phyloP scores from a whole-genome alignment of 495 filamentous ascomycete genomes.

The Hypoxylon rickii region DNA sequence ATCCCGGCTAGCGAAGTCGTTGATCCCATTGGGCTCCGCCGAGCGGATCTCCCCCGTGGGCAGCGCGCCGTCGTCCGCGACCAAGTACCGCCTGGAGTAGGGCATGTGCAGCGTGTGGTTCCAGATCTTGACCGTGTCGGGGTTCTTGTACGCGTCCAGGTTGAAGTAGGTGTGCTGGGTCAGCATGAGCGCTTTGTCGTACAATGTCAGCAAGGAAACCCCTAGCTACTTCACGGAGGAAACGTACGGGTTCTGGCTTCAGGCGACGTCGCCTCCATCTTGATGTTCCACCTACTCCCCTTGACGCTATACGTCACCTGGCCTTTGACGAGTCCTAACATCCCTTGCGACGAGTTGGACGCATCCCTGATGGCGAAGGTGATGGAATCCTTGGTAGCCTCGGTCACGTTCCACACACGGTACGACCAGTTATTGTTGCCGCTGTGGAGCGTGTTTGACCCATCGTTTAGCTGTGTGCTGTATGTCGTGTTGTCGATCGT shows the following conservation, averaged over 20 bases:
- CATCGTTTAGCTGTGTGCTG: slow-evolving; percentile 57
- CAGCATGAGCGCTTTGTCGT: slow-evolving; percentile 61
- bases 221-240: slow-evolving; percentile 18
- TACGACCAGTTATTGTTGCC: slow-evolving; percentile 65
- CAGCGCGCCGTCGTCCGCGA: slow-evolving; percentile 68
- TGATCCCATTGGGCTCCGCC: slow-evolving; percentile 60
- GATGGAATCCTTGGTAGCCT: slow-evolving; percentile 66
- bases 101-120: slow-evolving; percentile 75
- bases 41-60: slow-evolving; percentile 71
- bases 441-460: slow-evolving; percentile 62
- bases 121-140: slow-evolving; percentile 63
- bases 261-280: slow-evolving; percentile 57
- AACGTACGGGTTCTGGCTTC: slow-evolving; percentile 54
- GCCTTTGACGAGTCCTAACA: slow-evolving; percentile 73
- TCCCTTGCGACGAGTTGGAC: slow-evolving; percentile 65
- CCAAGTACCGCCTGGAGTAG: slow-evolving; percentile 70
- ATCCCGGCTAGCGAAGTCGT: slow-evolving; percentile 70
- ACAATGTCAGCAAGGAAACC: slow-evolving; percentile 32
- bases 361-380: slow-evolving; percentile 77
- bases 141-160: slow-evolving; percentile 73
- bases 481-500: slow-evolving; percentile 57
- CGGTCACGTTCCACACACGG: slow-evolving; percentile 57
- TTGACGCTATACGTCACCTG: slow-evolving; percentile 72
- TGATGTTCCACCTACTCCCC: slow-evolving; percentile 56
- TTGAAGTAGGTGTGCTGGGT: slow-evolving; percentile 87